Evolutionary conservation across 1,139 yeast species (phyloP), one percentile per base, ranked within the genome.

Genomic region (Magnusiomyces magnusii): DNA sequence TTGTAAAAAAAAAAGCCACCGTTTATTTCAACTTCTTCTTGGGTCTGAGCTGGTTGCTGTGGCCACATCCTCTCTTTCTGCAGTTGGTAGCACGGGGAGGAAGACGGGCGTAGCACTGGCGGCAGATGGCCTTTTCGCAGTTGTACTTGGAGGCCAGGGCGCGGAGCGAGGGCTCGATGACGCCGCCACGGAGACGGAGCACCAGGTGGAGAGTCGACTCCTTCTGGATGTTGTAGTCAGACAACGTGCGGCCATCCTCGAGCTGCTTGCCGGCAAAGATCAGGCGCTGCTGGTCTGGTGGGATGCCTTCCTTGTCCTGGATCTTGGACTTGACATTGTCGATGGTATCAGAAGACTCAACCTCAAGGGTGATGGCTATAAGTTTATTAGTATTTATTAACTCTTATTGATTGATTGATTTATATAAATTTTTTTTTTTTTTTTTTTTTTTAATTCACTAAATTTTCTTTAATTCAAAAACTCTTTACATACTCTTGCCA

Each of bases 71-170:
- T 90, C 97, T 91, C 98, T 93, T 93, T 86, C 99, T 91, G 87
- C 99, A 93, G 97, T 93, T 93, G 82, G 98, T 93, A 74, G 99
- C 99, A 87, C 98, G 93, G 80, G 98, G 97, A 77, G 99, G 99
- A 78, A 93, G 91, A 86, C 99, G 95, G 75, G 99, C 98, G 87
- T 93, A 93, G 85, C 99, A 93, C 80, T 91, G 89, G 83, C 99
- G 95, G 86, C 99, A 93, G 78, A 93, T 93, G 71, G 97, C 80
- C 84, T 93, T 93, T 72, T 93, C 99, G 86, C 98, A 93, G 96
- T 93, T 93, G 91, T 88, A 93, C 84, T 93, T 93, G 77, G 97
- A 90, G 79, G 99, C 99, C 77, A 93, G 87, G 74, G 95, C 97
- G 84, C 92, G 93, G 76, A 93, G 87, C 75, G 98, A 92, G 82